phyloP scores from a whole-genome alignment of 2,329 filamentous ascomycete genomes.

The Whalleya microplaca region DNA sequence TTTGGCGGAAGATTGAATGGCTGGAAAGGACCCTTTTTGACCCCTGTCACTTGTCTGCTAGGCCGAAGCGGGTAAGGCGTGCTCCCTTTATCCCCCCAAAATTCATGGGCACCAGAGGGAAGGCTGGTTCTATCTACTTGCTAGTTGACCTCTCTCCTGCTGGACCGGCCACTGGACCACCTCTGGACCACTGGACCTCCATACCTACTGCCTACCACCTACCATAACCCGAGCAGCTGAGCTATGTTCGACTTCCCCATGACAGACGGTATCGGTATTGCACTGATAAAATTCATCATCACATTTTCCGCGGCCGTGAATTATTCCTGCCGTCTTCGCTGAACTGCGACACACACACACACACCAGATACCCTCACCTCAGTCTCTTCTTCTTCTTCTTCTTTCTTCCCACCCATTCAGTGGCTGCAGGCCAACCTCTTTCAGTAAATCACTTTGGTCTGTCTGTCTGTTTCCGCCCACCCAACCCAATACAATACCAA shows the following conservation, averaged over 20 bases:
- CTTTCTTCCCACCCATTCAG: slow-evolving; percentile 3
- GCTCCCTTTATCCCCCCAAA: slow-evolving; percentile 35
- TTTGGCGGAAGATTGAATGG: slow-evolving; percentile 23
- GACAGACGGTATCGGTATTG: neutral
- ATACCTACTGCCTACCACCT: slow-evolving; percentile 10
- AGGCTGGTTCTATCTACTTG: slow-evolving; percentile 14
- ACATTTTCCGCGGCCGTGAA: neutral
- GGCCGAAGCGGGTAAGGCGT: slow-evolving; percentile 27
- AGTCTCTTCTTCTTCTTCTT: slow-evolving; percentile 3
- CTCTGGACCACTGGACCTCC: no score
- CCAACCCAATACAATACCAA: slow-evolving; percentile 18
- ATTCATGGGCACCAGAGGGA: slow-evolving; percentile 6
- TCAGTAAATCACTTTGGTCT: slow-evolving; percentile 27
- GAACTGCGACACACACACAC: neutral
- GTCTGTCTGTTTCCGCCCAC: slow-evolving; percentile 23
- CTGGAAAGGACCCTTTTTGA: slow-evolving; percentile 26
- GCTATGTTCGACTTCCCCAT: neutral
- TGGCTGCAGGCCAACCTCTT: slow-evolving; percentile 14
- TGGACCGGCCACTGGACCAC: no score
- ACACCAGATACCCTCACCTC: slow-evolving; percentile 11
- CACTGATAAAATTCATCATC: neutral
- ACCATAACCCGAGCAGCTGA: no score
- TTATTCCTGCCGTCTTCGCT: neutral
- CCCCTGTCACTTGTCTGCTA: slow-evolving; percentile 28
- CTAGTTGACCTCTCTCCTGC: no score